Conservation (phyloP, 225 moss, liverwort and hornwort genomes). For the Marchantia paleacea region DNA sequence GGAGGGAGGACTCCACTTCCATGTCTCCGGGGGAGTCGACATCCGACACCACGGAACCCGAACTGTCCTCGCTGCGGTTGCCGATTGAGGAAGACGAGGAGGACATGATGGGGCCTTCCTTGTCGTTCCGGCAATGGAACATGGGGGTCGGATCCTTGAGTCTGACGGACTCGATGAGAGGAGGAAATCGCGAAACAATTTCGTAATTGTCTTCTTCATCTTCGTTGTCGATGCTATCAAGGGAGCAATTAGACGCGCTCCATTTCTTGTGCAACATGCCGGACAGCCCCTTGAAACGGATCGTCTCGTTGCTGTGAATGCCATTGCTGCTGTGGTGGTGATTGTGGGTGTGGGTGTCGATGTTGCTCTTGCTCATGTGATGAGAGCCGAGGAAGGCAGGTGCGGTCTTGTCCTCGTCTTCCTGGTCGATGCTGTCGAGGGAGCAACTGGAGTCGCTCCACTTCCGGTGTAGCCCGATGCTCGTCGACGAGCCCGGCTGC, state of each 20-base stretch:
- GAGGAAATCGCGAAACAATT: background rate
- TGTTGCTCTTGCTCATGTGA: background rate
- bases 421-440: constrained; percentile 11
- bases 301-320: background rate
- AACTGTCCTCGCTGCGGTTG: constrained; percentile 68
- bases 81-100: constrained; percentile 78
- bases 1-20: constrained; percentile 74
- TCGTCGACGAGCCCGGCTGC: background rate
- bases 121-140: background rate
- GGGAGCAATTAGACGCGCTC: background rate
- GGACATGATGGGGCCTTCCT: constrained; percentile 30
- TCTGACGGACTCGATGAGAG: constrained; percentile 12
- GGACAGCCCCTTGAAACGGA: background rate
- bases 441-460: constrained; percentile 13
- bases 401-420: background rate
- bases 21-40: constrained; percentile 51
- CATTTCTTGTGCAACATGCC: background rate
- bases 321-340: too few species aligned
- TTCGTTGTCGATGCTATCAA: constrained; percentile 1
- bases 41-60: constrained; percentile 44
- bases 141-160: background rate
- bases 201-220: background rate
- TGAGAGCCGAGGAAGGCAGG: background rate
- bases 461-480: background rate
- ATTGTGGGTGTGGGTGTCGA: too few species aligned